Conservation (phyloP, 495 filamentous ascomycete genomes). For the Podospora australis region DNA sequence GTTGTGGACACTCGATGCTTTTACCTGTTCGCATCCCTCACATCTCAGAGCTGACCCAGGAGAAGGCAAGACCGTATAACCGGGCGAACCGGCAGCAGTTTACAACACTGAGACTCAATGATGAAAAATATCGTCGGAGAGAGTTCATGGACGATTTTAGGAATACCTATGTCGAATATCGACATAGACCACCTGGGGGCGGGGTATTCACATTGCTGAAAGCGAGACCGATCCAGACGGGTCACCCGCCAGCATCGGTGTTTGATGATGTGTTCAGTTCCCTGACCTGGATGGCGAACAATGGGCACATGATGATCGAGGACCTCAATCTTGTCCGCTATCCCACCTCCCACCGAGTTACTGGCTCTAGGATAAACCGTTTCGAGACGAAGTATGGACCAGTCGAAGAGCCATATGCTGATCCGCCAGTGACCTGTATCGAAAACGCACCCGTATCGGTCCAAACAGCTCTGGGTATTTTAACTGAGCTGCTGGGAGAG, state of each 20-base stretch:
- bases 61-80: background rate
- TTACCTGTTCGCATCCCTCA: background rate
- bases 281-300: background rate
- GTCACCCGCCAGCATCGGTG: background rate
- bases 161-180: background rate
- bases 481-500: background rate
- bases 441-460: background rate
- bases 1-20: background rate
- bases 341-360: background rate
- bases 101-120: background rate
- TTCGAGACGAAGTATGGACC: background rate
- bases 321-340: background rate
- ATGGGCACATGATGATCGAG: too few relatives aligned
- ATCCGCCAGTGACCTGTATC: background rate
- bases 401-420: background rate
- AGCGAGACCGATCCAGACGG: background rate
- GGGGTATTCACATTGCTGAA: background rate
- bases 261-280: background rate
- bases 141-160: background rate
- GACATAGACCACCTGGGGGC: background rate
- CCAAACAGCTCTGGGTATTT: background rate
- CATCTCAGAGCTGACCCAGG: background rate
- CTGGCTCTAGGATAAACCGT: background rate
- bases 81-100: background rate
- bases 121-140: background rate